Evolutionary conservation across 179 eudicot genomes (phyloP), one percentile per base, ranked within the genome.

Genomic region (Dionaea muscipula): DNA sequence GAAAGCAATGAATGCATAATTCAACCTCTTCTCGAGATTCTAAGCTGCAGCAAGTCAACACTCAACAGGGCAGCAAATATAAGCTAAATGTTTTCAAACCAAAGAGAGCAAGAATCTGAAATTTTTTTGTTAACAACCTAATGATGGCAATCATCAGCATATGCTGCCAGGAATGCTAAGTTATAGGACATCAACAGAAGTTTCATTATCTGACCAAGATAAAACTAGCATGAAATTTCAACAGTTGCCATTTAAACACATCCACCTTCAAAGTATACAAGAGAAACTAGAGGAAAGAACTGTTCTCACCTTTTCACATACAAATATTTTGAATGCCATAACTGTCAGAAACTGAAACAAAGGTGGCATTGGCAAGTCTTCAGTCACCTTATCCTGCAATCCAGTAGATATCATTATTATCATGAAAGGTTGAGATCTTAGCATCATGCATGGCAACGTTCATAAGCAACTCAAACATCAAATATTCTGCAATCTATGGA

Each of bases 291-390:
- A 6, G 24, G 25, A 26, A n/a, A 33, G 26, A 51, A n/a, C 60
- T 21, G 39, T 54, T 45, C 84, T 62, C 63, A 86, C 95, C 84
- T 78, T 81, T 65, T 86, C 93, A 51, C 65, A 55, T 62, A 74
- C 35, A 63, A 86, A 86, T 43, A 81, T 81, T 64, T 83, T 83
- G 59, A 86, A 74, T 48, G 88, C 93, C 78, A 86, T 66, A 27
- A 83, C 65, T 20, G 82, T 81, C 49, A 86, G 82, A 65, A 86
- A 86, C 73, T 86, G 95, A 66, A 86, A 86, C 17, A 86, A 75
- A 23, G 93, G 93, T 61, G 95, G 95, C 95, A 86, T 86, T 50
- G 95, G 95, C 79, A 86, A 72, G 57, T 81, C 88, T 57, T 77
- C 78, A 22, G 81, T 59, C 37, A 77, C 68, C 50, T 74, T 64